Percentiles rank a stretch among this genome's conserved stretches.
Conservation (phyloP, 2,329 filamentous ascomycete species). For the Aspergillus novofumigatus region DNA sequence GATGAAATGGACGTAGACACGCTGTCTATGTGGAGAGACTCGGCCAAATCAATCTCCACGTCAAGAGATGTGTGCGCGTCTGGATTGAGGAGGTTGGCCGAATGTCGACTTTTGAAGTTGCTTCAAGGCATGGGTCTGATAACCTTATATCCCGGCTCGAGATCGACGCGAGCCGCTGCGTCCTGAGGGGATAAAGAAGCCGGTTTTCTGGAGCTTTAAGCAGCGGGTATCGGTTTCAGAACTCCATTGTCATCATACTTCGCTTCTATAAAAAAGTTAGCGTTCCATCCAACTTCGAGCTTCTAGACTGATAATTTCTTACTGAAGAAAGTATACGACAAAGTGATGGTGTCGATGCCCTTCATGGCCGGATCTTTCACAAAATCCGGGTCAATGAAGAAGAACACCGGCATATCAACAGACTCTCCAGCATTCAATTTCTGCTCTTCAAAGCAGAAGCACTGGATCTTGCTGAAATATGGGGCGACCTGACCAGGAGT, state of each 20-base stretch:
- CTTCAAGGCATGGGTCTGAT: neutral
- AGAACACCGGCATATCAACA: conserved; percentile 99
- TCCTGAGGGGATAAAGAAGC: neutral
- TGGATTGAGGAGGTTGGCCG: neutral
- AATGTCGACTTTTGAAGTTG: neutral
- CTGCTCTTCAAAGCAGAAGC: conserved; percentile 98
- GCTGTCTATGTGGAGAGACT: neutral
- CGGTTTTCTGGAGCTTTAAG: conserved; percentile 1
- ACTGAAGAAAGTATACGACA: conserved; percentile 99
- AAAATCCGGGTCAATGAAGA: conserved; percentile 96
- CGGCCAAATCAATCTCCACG: neutral
- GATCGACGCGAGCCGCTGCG: neutral
- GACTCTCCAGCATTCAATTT: conserved; percentile 90
- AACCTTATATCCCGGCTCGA: neutral
- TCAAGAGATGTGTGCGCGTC: neutral
- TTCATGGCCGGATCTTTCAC: conserved; percentile 88
- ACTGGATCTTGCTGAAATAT: conserved; percentile 99
- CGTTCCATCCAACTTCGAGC: conserved; percentile 3
- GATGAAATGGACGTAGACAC: neutral
- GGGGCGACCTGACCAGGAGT: conserved; percentile 92
- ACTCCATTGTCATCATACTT: conserved; percentile 79
- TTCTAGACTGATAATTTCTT: conserved; percentile 35
- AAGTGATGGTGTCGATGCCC: conserved; percentile 87
- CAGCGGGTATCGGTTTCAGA: conserved; percentile 52
- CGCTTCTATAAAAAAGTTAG: conserved; percentile 59